Base-by-base conservation (phyloP, 164 flowering plant species). In the Stephania japonica region DNA sequence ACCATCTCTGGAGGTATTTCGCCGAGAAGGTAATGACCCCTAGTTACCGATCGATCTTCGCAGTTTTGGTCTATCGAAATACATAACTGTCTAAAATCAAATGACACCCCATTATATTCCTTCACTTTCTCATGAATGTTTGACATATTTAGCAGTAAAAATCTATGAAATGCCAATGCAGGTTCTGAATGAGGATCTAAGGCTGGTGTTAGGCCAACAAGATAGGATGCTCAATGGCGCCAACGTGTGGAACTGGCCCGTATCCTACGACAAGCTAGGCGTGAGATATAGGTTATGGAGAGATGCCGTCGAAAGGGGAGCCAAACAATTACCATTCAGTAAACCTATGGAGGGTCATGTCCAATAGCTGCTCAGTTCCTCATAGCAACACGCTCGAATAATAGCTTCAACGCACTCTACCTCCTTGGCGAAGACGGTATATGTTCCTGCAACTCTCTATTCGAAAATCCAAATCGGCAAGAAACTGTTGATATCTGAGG, bases 211-310 rank as follows among this genome's bases (percentile, higher is more conserved):
- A 27, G 99, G 98, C 14, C 99, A 95, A 78, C 99, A 95, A 73
- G 97, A 91, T 26, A 79, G 99, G 27, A 95, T 95, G 98, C 76
- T 81, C 64, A 90, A 85, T 47, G 97, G 99, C 0, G 99, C 84
- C 65, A 95, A 95, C 62, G 80, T 95, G 0, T 95, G 99, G 99
- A 95, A 93, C 71, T 80, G 72, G 83, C 99, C 98, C 13, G 99
- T 95, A 7, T 68, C 90, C 0, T 95, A 93, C 65, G 99, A 95
- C 77, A 95, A 95, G 81, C 88, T 95, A 18, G 99, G 99, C 44
- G 89, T 95, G 72, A 84, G 99, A 75, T 95, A 95, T 80, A 84
- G 99, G 75, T 32, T 86, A 77, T 93, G 99, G 99, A 93, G 98
- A 84, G 86, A 91, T 44, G 91, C 97, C 7, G 83, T 93, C 21